These are phyloP conservation scores for Drechslerella dactyloides DNA, from an alignment of 2,329 filamentous ascomycete genomes.

Conservation along the genomic window DNA sequence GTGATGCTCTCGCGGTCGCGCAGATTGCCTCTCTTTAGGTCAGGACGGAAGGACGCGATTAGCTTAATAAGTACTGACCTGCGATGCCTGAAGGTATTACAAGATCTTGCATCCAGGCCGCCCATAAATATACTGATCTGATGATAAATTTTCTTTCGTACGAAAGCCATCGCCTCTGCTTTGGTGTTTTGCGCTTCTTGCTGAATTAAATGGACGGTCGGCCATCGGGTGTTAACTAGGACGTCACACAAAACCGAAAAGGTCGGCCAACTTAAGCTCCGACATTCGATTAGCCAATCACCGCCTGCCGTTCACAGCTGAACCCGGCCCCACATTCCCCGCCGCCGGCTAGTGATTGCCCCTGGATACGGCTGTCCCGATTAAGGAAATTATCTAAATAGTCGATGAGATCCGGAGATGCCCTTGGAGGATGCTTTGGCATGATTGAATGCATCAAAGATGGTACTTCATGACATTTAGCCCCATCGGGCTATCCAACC, in stretches of 20 bases:
- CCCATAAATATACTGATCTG: too few relatives aligned
- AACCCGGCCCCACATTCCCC: constrained; percentile 24
- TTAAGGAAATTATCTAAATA: too few relatives aligned
- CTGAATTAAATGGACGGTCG: background rate
- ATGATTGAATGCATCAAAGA: too few relatives aligned
- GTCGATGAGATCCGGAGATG: background rate
- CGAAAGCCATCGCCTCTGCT: too few relatives aligned
- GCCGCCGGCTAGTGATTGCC: constrained; percentile 5
- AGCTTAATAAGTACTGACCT: background rate
- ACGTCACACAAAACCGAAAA: background rate
- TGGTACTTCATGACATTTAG: too few relatives aligned
- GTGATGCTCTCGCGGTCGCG: too few relatives aligned
- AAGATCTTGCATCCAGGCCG: background rate
- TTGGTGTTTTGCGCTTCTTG: too few relatives aligned
- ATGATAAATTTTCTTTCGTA: too few relatives aligned
- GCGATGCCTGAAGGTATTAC: background rate
- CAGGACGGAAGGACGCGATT: background rate
- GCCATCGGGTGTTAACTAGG: background rate
- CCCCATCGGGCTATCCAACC: too few relatives aligned
- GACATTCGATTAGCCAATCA: constrained; percentile 38
- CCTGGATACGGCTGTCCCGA: too few relatives aligned
- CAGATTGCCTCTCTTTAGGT: background rate
- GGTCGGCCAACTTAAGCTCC: constrained; percentile 36
- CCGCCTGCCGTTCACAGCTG: background rate
- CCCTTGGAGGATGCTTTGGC: background rate